A percentile compares a stretch with the other conserved stretches of the same genome.
phyloP scores from a whole-genome alignment of 1,284 basidiomycete species.

The Puccinia brachypodii region DNA sequence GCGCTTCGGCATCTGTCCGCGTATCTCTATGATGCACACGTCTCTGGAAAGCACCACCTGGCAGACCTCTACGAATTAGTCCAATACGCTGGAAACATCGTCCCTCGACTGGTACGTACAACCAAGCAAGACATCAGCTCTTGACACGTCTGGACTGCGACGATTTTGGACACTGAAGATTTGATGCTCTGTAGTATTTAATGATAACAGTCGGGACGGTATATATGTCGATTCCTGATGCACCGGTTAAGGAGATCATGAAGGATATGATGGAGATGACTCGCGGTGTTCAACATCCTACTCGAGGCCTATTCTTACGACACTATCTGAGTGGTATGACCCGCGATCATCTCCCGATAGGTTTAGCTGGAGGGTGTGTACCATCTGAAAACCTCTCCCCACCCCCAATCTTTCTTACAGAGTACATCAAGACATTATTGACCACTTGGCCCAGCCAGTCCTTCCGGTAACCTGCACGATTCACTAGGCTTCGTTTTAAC shows the following conservation, averaged over 20 bases:
- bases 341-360: slow-evolving; percentile 85
- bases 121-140: background rate
- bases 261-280: slow-evolving; percentile 99
- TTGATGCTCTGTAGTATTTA: slow-evolving; percentile 64
- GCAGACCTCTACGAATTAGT: slow-evolving; percentile 96
- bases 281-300: slow-evolving; percentile 87
- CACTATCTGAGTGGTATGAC: slow-evolving; percentile 95
- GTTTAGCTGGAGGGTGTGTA: slow-evolving; percentile 72
- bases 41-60: slow-evolving; percentile 80
- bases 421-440: slow-evolving; percentile 21
- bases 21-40: slow-evolving; percentile 86
- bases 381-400: background rate
- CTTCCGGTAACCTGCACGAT: slow-evolving; percentile 81
- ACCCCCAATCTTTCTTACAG: background rate
- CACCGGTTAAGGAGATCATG: slow-evolving; percentile 96
- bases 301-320: slow-evolving; percentile 83
- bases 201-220: slow-evolving; percentile 98
- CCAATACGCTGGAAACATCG: slow-evolving; percentile 87
- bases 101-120: slow-evolving; percentile 64
- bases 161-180: background rate
- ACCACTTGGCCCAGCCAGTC: slow-evolving; percentile 61
- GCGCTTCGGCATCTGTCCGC: slow-evolving; percentile 80
- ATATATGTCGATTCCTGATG: slow-evolving; percentile 93
- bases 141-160: background rate
- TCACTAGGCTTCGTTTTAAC: slow-evolving; percentile 90